Conservation (phyloP, 495 filamentous ascomycete species). For the Neurospora sp. region DNA sequence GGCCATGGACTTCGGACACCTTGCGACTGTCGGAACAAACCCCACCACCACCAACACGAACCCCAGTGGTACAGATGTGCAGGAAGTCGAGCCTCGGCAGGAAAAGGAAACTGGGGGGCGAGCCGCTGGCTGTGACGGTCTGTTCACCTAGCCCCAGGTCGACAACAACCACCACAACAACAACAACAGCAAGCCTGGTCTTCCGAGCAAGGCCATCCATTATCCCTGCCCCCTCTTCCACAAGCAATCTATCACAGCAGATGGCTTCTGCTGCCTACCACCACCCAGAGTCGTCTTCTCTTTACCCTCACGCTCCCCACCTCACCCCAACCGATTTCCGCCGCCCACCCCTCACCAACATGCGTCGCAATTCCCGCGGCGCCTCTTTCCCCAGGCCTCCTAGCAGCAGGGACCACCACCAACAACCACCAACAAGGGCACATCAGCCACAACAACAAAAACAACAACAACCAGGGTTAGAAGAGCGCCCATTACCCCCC, state of each 20-base stretch:
- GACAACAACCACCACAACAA: not conserved
- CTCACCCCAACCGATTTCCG: not conserved
- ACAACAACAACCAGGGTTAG: not conserved
- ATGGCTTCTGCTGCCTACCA: not conserved
- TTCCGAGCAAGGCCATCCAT: not conserved
- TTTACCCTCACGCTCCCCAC: not conserved
- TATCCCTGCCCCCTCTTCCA: not conserved
- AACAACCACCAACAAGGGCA: not conserved
- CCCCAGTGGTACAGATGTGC: not conserved
- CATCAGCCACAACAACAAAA: not conserved
- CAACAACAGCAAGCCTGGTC: not conserved
- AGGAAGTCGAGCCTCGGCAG: not conserved
- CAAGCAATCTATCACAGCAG: not conserved
- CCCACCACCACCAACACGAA: not conserved
- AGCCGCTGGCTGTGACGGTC: not conserved
- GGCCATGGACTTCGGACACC: not conserved
- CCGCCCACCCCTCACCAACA: slow-evolving; percentile 9
- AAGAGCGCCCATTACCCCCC: slow-evolving; percentile 3
- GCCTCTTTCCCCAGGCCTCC: slow-evolving; percentile 8
- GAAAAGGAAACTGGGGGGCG: not conserved
- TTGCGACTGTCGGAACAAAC: not conserved
- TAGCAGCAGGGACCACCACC: slow-evolving; percentile 2
- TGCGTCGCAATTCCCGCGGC: slow-evolving; percentile 11
- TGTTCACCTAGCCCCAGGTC: not conserved
- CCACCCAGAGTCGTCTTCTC: not conserved